These are phyloP conservation scores for Iberis amara DNA, from an alignment of 441 rosid species.

Conservation along the genomic window DNA sequence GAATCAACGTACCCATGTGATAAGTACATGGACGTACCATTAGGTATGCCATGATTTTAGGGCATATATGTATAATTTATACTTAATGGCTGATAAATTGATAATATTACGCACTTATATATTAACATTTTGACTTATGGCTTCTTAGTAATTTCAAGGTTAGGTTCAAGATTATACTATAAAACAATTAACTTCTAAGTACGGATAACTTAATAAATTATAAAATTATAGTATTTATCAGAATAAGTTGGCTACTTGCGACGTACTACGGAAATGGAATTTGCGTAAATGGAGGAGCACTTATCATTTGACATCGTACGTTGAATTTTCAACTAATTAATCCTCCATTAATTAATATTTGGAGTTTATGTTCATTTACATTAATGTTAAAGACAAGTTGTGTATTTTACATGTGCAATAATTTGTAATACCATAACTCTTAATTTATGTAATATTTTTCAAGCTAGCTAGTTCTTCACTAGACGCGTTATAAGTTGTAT, in stretches of 20 bases:
- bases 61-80: not conserved
- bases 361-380: not conserved
- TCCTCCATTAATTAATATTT: not conserved
- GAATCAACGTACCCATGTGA: conserved; percentile 26
- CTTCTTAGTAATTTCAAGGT: not conserved
- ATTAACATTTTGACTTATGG: conserved; percentile 19
- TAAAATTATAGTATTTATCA: not conserved
- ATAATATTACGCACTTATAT: conserved; percentile 21
- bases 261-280: conserved; percentile 35
- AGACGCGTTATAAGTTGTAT: not conserved
- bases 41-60: conserved; percentile 12
- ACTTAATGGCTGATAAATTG: not conserved
- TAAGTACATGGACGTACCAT: conserved; percentile 24
- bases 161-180: conserved; percentile 4
- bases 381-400: conserved; percentile 3
- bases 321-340: conserved; percentile 27
- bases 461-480: not conserved
- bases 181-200: not conserved
- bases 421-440: too few species aligned
- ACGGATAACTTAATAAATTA: not conserved
- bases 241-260: conserved; percentile 16
- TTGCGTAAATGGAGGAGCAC: conserved; percentile 27
- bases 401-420: too few species aligned
- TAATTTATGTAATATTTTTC: not conserved
- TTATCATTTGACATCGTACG: conserved; percentile 24